A percentile compares a stretch with the other conserved stretches of the same genome.
phyloP scores from a whole-genome alignment of 169 alveolate species.

The Cryptosporidium sp. region DNA sequence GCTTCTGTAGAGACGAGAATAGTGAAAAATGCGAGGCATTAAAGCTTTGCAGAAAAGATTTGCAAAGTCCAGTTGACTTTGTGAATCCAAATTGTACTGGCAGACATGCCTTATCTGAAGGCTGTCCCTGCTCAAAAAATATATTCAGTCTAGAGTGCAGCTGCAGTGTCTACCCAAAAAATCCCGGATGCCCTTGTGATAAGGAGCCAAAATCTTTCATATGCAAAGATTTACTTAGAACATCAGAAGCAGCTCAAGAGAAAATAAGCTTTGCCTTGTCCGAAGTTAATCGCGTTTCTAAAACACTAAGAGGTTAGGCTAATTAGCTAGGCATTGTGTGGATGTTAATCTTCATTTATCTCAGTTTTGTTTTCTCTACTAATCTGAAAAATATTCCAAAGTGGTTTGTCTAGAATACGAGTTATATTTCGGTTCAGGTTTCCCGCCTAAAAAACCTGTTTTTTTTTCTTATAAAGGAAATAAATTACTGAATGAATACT shows the following conservation, averaged over 20 bases:
- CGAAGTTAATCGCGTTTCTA: conserved; percentile 14
- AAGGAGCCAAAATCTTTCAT: conserved; percentile 38
- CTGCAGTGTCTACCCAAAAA: conserved; percentile 42
- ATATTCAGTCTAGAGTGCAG: conserved; percentile 65
- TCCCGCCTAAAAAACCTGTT: conserved; percentile 1
- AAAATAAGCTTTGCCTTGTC: conserved; percentile 12
- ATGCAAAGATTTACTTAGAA: conserved; percentile 56
- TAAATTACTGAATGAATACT: not conserved
- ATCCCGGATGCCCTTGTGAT: conserved; percentile 74
- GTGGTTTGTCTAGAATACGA: not conserved
- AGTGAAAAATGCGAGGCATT: conserved; percentile 42
- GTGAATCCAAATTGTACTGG: conserved; percentile 51
- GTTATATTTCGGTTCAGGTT: too few relatives aligned
- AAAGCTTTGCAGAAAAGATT: conserved; percentile 40
- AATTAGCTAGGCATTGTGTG: conserved; percentile 7
- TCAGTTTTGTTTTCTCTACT: not conserved
- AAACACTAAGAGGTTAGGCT: conserved; percentile 46
- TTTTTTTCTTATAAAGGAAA: not conserved
- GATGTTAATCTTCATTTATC: not conserved
- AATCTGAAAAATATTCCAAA: not conserved
- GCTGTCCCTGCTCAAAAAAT: conserved; percentile 68
- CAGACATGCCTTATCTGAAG: conserved; percentile 14
- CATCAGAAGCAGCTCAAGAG: conserved; percentile 44
- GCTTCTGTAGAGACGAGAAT: conserved; percentile 37
- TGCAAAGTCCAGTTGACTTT: not conserved